Evolutionary conservation across 116 monocot species (phyloP), one percentile per base, ranked within the genome.

Genomic region (Dioscorea cayenensis): DNA sequence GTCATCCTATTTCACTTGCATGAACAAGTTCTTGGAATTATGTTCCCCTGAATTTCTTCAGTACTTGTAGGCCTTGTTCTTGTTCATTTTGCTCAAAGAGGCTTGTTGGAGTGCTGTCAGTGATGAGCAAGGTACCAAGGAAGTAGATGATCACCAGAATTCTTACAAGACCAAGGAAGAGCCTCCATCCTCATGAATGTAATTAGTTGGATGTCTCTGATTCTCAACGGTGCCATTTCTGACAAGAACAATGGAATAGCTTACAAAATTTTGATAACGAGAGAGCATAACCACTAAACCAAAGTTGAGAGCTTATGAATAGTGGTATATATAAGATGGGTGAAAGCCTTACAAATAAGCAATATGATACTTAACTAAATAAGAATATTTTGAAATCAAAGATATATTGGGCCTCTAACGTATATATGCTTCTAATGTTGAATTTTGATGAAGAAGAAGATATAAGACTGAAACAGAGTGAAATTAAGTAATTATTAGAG

Each of bases 61-160:
- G 81, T 64, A 71, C 70, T 2, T 59, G 52, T 17, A 61, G 72
- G 13, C 94, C 94, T 32, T 79, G 58, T 2, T 71, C 79, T 10
- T 71, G 11, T 17, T 71, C 22, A 21, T 62, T 72, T 1, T 79
- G 78, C 79, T 94, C 87, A 68, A 94, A 73, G 35, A 94, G 85
- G 77, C 89, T 92, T 10, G 83, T 88, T 0, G 94, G 94, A 0
- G 94, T 88, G 1, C 25, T 25, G 63, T 94, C 94, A 3, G 80
- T 65, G 70, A 94, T 82, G 49, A 83, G 1, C 0, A 94, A 7
- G 28, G 90, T 81, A 7, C 94, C 88, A 1, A 90, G 14, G 69
- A 60, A 78, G 2, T 88, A 82, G 36, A 90, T 68, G 21, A 18
- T 0, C 0, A 90, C 90, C 0, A 86, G 94, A 0, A 84, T 72